phyloP scores from a whole-genome alignment of 495 filamentous ascomycete genomes.

The Hypoxylon crocopeplum region DNA sequence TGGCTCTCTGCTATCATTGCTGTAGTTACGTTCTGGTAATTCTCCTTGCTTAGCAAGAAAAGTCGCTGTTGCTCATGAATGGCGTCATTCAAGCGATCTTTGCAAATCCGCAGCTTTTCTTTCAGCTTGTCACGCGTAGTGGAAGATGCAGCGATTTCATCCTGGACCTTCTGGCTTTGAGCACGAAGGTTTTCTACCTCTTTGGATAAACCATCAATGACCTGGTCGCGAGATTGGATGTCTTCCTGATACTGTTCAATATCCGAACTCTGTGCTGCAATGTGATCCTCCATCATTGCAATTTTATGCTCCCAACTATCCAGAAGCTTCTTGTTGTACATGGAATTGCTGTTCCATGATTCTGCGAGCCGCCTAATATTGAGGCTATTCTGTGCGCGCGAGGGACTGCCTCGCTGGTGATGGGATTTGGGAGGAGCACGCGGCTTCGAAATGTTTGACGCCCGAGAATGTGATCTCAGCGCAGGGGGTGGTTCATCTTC shows the following conservation, averaged over 20 bases:
- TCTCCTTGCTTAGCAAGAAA: slow-evolving; percentile 40
- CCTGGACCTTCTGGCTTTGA: slow-evolving; percentile 32
- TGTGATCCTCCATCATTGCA: slow-evolving; percentile 25
- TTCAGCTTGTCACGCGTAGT: slow-evolving; percentile 32
- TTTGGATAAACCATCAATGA: slow-evolving; percentile 34
- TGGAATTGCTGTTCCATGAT: slow-evolving; percentile 31
- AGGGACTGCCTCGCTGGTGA: slow-evolving; percentile 5
- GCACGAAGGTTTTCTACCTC: slow-evolving; percentile 28
- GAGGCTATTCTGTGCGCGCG: slow-evolving; percentile 13
- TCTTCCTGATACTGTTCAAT: slow-evolving; percentile 32
- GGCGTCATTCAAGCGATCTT: slow-evolving; percentile 42
- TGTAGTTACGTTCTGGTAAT: slow-evolving; percentile 35
- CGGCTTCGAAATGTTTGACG: slow-evolving; percentile 35
- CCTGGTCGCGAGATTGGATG: slow-evolving; percentile 24
- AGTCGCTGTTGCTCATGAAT: slow-evolving; percentile 50
- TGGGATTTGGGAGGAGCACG: slow-evolving; percentile 11
- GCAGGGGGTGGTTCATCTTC: not conserved
- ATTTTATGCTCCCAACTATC: slow-evolving; percentile 37
- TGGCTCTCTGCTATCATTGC: slow-evolving; percentile 33
- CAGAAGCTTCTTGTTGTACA: slow-evolving; percentile 27
- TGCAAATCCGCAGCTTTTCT: slow-evolving; percentile 41
- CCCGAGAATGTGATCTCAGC: slow-evolving; percentile 26
- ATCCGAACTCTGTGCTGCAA: slow-evolving; percentile 24
- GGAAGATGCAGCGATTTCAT: slow-evolving; percentile 27
- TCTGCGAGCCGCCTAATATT: slow-evolving; percentile 23